Conservation (phyloP, 2,329 filamentous ascomycete species). For the Cucurbitaria berberidis region DNA sequence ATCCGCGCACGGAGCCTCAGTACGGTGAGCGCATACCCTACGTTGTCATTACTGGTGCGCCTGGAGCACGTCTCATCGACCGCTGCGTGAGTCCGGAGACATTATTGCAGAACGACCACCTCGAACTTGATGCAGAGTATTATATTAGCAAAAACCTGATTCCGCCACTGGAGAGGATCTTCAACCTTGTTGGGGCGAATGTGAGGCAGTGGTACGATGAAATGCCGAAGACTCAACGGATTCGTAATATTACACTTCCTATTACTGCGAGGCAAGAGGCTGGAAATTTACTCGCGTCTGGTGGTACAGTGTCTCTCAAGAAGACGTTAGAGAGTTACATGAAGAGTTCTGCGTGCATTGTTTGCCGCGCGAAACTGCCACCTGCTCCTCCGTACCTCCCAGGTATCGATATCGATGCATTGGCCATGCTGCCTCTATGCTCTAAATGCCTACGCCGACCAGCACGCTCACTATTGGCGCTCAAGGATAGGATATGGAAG, state of each 20-base stretch:
- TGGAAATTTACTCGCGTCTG: slow-evolving; percentile 21
- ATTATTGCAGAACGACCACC: slow-evolving; percentile 75
- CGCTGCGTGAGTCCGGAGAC: slow-evolving; percentile 88
- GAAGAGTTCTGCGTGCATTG: slow-evolving; percentile 76
- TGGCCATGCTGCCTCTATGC: slow-evolving; percentile 60
- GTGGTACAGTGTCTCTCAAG: slow-evolving; percentile 51
- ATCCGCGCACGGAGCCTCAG: slow-evolving; percentile 86
- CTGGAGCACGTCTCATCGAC: slow-evolving; percentile 83
- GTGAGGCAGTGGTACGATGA: slow-evolving; percentile 92
- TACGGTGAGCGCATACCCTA: slow-evolving; percentile 96
- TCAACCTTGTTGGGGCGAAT: slow-evolving; percentile 93
- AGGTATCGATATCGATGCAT: slow-evolving; percentile 21
- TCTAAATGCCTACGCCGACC: slow-evolving; percentile 59
- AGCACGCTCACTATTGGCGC: slow-evolving; percentile 66
- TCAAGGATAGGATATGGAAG: slow-evolving; percentile 67
- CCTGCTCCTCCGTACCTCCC: slow-evolving; percentile 22
- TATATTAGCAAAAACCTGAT: slow-evolving; percentile 97
- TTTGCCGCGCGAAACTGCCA: slow-evolving; percentile 70
- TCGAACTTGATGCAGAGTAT: slow-evolving; percentile 89
- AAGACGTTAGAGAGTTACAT: slow-evolving; percentile 95
- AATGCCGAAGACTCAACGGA: slow-evolving; percentile 88
- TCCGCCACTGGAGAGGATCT: slow-evolving; percentile 92
- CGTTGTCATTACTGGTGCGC: slow-evolving; percentile 87
- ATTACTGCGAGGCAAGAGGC: slow-evolving; percentile 14
- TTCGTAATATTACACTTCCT: slow-evolving; percentile 63